These are phyloP conservation scores for Dioscorea dumetorum DNA, from an alignment of 106 monocot species.

Conservation along the genomic window DNA sequence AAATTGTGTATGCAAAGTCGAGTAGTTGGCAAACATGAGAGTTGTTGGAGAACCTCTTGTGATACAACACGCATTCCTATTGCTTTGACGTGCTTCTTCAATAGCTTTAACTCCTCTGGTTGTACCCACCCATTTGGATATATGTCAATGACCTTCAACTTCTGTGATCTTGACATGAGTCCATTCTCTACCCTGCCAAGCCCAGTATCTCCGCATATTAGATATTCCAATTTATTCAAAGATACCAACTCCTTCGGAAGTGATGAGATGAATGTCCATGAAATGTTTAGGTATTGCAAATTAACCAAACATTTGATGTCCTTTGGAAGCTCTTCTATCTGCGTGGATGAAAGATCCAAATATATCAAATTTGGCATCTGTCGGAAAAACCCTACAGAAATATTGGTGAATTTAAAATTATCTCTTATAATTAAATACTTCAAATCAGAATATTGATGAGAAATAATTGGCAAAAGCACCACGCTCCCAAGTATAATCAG, in stretches of 20 bases:
- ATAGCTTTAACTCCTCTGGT: not conserved
- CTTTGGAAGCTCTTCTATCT: slow-evolving; percentile 2
- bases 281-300: slow-evolving; percentile 21
- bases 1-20: too few species aligned
- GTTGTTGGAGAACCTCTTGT: not conserved
- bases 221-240: not conserved
- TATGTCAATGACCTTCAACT: not conserved
- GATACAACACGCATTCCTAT: not conserved
- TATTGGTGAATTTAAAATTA: not conserved
- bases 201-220: not conserved
- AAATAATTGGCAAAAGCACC: not conserved
- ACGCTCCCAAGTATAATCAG: not conserved
- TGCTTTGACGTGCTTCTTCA: not conserved
- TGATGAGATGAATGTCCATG: slow-evolving; percentile 7
- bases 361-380: not conserved
- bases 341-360: slow-evolving; percentile 13
- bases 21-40: not conserved
- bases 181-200: not conserved
- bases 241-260: slow-evolving; percentile 2
- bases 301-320: not conserved
- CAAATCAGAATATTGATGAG: not conserved
- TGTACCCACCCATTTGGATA: not conserved
- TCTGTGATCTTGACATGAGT: not conserved
- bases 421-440: not conserved
- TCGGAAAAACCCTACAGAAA: not conserved